Percentiles rank a stretch among this genome's conserved stretches.
Conservation (phyloP, 352 stramenopile genomes). For the Phytopythium oedochilum region DNA sequence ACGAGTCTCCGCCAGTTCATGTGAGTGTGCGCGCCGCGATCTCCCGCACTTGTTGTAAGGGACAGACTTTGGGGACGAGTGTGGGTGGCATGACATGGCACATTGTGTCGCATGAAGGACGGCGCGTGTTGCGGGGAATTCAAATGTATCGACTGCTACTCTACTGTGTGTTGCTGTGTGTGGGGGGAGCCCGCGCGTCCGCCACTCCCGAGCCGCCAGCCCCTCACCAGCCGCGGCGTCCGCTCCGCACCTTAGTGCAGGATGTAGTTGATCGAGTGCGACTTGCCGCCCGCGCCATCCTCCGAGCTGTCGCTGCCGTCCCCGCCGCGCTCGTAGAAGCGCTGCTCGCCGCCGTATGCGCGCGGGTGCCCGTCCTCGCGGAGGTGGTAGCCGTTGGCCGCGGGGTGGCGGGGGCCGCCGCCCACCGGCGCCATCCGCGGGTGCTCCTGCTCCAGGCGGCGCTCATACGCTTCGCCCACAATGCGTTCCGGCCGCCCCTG, state of each 20-base stretch:
- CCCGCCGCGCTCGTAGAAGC: slow-evolving; percentile 14
- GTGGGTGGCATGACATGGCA: no score
- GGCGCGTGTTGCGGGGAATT: no score
- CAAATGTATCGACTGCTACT: slow-evolving; percentile 3
- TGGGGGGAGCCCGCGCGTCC: no score
- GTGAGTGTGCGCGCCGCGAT: no score
- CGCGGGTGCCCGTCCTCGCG: slow-evolving; percentile 10
- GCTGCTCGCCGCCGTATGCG: slow-evolving; percentile 7
- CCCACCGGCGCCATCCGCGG: slow-evolving; percentile 4
- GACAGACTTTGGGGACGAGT: no score
- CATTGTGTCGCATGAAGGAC: no score
- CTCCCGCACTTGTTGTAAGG: slow-evolving; percentile 1
- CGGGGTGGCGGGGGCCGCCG: not conserved
- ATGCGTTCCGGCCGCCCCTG: slow-evolving; percentile 11
- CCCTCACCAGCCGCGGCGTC: not conserved
- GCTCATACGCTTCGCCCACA: slow-evolving; percentile 7
- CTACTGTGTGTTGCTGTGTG: not conserved
- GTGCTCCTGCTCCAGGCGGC: slow-evolving; percentile 14
- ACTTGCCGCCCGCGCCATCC: slow-evolving; percentile 54
- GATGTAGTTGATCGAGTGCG: slow-evolving; percentile 83
- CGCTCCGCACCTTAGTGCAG: slow-evolving; percentile 34
- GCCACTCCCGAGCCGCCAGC: no score
- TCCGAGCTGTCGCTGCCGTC: slow-evolving; percentile 59
- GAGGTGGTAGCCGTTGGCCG: not conserved
- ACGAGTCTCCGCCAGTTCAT: slow-evolving; percentile 27